Evolutionary conservation across 2,329 filamentous ascomycete species (phyloP).

Genomic region (Hypoxylon sp.): DNA sequence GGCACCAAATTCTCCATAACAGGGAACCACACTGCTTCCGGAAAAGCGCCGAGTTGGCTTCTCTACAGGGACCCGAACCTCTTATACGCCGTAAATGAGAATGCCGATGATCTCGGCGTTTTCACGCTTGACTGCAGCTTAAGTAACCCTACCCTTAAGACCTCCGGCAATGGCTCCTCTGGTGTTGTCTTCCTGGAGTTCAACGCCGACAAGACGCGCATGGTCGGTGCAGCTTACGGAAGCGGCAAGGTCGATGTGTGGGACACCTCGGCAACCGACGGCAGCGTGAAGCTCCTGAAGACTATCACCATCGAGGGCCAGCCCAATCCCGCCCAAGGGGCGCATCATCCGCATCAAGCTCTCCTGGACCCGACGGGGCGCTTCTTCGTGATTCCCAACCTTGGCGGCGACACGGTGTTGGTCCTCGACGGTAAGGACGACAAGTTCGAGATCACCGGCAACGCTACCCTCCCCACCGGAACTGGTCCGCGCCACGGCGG

Average conservation of each 20-base stretch:
- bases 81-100: constrained; percentile 66
- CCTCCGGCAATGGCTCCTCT: constrained; percentile 55
- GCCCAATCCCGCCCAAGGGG: constrained; percentile 47
- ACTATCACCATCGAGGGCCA: constrained; percentile 55
- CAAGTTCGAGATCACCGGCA: constrained; percentile 57
- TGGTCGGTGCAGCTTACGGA: constrained; percentile 63
- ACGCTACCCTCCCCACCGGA: constrained; percentile 56
- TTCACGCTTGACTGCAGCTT: constrained; percentile 57
- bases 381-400: constrained; percentile 65
- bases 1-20: constrained; percentile 59
- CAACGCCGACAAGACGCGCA: constrained; percentile 60
- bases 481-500: constrained; percentile 67
- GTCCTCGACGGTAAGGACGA: constrained; percentile 62
- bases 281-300: constrained; percentile 58
- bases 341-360: constrained; percentile 63
- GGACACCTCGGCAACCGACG: constrained; percentile 57
- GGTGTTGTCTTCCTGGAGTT: constrained; percentile 66
- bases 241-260: constrained; percentile 62
- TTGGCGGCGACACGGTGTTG: constrained; percentile 64
- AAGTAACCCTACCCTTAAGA: constrained; percentile 52
- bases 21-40: constrained; percentile 52
- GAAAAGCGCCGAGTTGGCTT: constrained; percentile 63
- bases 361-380: constrained; percentile 64
- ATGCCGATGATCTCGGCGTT: constrained; percentile 57
- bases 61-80: constrained; percentile 57